Base-by-base conservation (phyloP, 169 alveolate genomes). In the Eimeria tenella region DNA sequence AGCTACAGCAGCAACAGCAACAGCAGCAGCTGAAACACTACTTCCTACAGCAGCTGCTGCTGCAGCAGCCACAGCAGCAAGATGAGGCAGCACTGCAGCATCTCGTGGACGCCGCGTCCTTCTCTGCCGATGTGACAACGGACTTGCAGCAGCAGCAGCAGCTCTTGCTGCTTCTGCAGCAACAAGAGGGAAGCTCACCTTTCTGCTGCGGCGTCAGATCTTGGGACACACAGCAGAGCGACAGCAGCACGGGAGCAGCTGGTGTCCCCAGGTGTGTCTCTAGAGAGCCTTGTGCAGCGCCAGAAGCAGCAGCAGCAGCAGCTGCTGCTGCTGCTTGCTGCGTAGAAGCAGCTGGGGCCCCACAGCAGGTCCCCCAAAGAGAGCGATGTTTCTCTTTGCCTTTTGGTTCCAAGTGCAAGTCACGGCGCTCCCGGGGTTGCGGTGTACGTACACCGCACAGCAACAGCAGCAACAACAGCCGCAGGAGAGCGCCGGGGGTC, bases 61-160 rank as follows among this genome's bases (percentile, higher is more conserved):
- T 31, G 84, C 84, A 74, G 84, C 58, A 74, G 62, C 84, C 53
- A 6, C 84, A 74, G 84, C 84, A 74, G 84, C 84, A 74, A 55
- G 42, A 9, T 13, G 15, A 11, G 60, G 60, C 60, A 1, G 42
- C 19, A 9, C 0, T 74, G 84, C 84, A 31, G 84, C 58, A 31
- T n/a, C 84, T 23, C 52, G 84, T 11, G 58, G 62, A 74, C 19
- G 84, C 84, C 7, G 84, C 84, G 60, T 25, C 60, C 84, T 74
- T 49, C 53, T 23, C 53, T 8, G 84, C 84, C 10, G 84, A 49
- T 11, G 84, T 31, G 52, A n/a, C 58, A n/a, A n/a, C 42, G 17
- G 58, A 31, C 7, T 13, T 11, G 60, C 84, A 74, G 84, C 52
- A 74, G 84, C 84, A 74, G 58, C 84, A 11, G 58, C 84, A 31